These are phyloP conservation scores for Hyaloscypha hepaticicola DNA, from an alignment of 495 filamentous ascomycete genomes.

Conservation along the genomic window DNA sequence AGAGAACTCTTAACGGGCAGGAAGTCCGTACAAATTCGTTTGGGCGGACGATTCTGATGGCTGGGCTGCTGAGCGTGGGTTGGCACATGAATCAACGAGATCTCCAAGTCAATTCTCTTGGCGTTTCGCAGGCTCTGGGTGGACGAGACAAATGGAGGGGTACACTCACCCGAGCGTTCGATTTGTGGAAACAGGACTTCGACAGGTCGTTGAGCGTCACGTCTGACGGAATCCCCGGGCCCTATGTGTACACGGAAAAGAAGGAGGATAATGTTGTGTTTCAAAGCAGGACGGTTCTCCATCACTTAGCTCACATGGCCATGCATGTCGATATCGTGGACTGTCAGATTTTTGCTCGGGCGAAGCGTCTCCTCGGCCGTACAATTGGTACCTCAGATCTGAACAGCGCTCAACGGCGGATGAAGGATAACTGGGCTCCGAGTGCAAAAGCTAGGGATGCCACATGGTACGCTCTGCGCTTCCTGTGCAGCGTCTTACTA, in stretches of 20 bases:
- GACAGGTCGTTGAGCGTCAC: constrained; percentile 67
- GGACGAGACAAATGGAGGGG: constrained; percentile 92
- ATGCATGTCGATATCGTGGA: constrained; percentile 98
- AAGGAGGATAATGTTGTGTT: constrained; percentile 76
- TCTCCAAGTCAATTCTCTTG: constrained; percentile 86
- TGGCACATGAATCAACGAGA: constrained; percentile 99
- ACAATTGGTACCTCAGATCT: constrained; percentile 82
- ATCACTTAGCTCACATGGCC: constrained; percentile 95
- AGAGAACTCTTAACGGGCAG: constrained; percentile 83
- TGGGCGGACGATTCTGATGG: constrained; percentile 93
- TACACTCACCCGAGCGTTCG: constrained; percentile 83
- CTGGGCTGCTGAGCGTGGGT: constrained; percentile 86
- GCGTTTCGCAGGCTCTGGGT: constrained; percentile 73
- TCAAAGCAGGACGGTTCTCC: constrained; percentile 82
- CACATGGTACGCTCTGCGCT: constrained; percentile 88
- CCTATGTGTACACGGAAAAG: constrained; percentile 43
- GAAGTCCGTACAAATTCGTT: constrained; percentile 91
- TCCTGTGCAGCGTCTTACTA: constrained; percentile 76
- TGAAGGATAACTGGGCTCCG: constrained; percentile 88
- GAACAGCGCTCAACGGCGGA: constrained; percentile 73
- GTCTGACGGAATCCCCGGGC: constrained; percentile 39
- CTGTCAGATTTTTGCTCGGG: constrained; percentile 92
- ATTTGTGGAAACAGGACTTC: constrained; percentile 93
- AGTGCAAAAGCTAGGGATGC: constrained; percentile 90
- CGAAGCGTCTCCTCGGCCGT: constrained; percentile 78